A percentile compares a stretch with the other conserved stretches of the same genome.
Evolutionary conservation across 192 early-diverging fungal genomes (phyloP).

Genomic region (Backusella luteola): DNA sequence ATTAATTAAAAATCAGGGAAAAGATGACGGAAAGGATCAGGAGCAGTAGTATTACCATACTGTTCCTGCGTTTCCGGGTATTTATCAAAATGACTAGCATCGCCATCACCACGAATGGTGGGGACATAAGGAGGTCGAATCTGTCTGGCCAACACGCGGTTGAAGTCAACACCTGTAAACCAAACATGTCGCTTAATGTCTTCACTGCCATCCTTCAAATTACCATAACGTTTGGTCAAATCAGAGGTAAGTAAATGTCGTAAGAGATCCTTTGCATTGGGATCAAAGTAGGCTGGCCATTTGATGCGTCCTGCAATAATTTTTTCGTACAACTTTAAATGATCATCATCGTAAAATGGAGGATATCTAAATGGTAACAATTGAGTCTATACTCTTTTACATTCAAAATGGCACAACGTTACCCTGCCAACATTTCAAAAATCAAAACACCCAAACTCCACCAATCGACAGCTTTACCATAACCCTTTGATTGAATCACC

Average conservation of each 20-base stretch:
- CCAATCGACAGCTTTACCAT: constrained; percentile 94
- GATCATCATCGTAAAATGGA: constrained; percentile 95
- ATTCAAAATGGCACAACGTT: background rate
- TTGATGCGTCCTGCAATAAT: constrained; percentile 75
- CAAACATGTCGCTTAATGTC: constrained; percentile 68
- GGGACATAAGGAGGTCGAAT: constrained; percentile 60
- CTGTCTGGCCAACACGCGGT: constrained; percentile 45
- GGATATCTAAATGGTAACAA: constrained; percentile 51
- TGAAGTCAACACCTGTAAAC: constrained; percentile 67
- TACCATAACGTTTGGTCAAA: constrained; percentile 77
- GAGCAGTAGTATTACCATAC: constrained; percentile 39
- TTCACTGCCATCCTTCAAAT: constrained; percentile 65
- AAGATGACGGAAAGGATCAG: constrained; percentile 40
- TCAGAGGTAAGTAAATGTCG: constrained; percentile 71
- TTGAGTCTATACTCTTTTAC: background rate
- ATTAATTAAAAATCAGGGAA: constrained; percentile 47
- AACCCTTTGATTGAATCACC: constrained; percentile 91
- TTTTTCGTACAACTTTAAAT: constrained; percentile 90
- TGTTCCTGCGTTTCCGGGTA: constrained; percentile 52
- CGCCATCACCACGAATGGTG: constrained; percentile 48
- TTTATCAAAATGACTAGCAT: constrained; percentile 56
- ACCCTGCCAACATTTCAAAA: constrained; percentile 93
- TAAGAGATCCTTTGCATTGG: constrained; percentile 71
- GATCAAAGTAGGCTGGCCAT: constrained; percentile 74
- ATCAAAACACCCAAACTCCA: constrained; percentile 92